phyloP scores from a whole-genome alignment of 805 yeast species.

The Candida patagonica region DNA sequence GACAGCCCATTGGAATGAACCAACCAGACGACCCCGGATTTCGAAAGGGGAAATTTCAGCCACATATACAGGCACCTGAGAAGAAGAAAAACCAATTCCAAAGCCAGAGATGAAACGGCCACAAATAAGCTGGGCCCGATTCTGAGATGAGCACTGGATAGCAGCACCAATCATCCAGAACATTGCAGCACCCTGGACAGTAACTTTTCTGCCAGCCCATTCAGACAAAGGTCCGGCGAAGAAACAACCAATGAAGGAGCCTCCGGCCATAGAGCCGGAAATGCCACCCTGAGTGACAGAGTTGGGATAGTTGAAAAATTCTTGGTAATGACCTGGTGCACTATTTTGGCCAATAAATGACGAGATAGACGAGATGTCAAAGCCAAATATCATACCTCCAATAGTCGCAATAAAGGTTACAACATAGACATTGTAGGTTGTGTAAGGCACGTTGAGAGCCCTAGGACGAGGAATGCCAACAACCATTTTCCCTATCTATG shows the following conservation, averaged over 20 bases:
- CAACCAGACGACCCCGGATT: constrained; percentile 53
- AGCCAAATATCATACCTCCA: constrained; percentile 66
- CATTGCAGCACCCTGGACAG: constrained; percentile 43
- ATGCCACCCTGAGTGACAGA: constrained; percentile 60
- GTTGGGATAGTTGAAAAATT: constrained; percentile 44
- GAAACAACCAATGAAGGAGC: constrained; percentile 63
- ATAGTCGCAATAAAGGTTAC: constrained; percentile 50
- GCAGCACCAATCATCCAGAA: constrained; percentile 56
- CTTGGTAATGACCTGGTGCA: constrained; percentile 40
- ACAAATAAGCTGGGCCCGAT: constrained; percentile 1
- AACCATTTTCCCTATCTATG: too few relatives aligned
- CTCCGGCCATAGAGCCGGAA: constrained; percentile 70
- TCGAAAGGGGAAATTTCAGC: constrained; percentile 49
- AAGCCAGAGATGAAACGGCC: constrained; percentile 59
- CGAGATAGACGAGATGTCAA: constrained; percentile 69
- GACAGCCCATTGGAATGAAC: constrained; percentile 52
- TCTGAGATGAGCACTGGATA: constrained; percentile 35
- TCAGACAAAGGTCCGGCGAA: constrained; percentile 43
- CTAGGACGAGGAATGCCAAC: too few relatives aligned
- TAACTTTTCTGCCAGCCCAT: constrained; percentile 44
- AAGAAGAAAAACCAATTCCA: constrained; percentile 54
- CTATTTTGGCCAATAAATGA: constrained; percentile 42
- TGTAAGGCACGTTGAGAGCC: too few relatives aligned
- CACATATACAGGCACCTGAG: constrained; percentile 6
- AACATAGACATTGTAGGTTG: constrained; percentile 43